A percentile compares a stretch with the other conserved stretches of the same genome.
Conservation (phyloP, 805 yeast species). For the Barnettozyma pratensis region DNA sequence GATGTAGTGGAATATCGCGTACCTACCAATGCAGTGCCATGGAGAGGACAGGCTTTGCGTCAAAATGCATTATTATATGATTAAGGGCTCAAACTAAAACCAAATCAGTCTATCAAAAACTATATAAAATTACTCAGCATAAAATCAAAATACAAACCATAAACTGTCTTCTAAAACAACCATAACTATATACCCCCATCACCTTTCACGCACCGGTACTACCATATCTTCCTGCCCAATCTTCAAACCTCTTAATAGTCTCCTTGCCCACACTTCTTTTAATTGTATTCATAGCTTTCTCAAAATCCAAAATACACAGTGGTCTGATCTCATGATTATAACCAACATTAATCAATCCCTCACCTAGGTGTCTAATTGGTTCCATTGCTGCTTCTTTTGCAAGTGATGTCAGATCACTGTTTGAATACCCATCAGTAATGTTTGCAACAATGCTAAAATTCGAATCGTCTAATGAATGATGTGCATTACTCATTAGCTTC, state of each 20-base stretch:
- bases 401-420: conserved; percentile 86
- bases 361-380: conserved; percentile 87
- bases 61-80: too few relatives aligned
- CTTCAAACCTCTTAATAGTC: conserved; percentile 73
- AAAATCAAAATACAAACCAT: too few relatives aligned
- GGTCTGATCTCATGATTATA: conserved; percentile 71
- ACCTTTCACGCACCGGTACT: conserved; percentile 67
- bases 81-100: too few relatives aligned
- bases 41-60: too few relatives aligned
- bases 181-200: background rate
- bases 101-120: too few relatives aligned
- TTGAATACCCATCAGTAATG: conserved; percentile 81
- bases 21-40: too few relatives aligned
- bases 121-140: too few relatives aligned
- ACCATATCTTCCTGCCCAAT: conserved; percentile 85
- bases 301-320: conserved; percentile 66
- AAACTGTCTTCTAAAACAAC: conserved; percentile 7
- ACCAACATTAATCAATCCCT: conserved; percentile 60
- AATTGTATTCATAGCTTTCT: conserved; percentile 67
- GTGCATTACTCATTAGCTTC: conserved; percentile 65
- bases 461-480: conserved; percentile 56
- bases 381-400: conserved; percentile 99
- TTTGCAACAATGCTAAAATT: conserved; percentile 59
- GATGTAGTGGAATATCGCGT: too few relatives aligned
- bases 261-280: conserved; percentile 86